Conservation (phyloP, 2,329 filamentous ascomycete genomes). For the Ceratocystis eucalypticola region DNA sequence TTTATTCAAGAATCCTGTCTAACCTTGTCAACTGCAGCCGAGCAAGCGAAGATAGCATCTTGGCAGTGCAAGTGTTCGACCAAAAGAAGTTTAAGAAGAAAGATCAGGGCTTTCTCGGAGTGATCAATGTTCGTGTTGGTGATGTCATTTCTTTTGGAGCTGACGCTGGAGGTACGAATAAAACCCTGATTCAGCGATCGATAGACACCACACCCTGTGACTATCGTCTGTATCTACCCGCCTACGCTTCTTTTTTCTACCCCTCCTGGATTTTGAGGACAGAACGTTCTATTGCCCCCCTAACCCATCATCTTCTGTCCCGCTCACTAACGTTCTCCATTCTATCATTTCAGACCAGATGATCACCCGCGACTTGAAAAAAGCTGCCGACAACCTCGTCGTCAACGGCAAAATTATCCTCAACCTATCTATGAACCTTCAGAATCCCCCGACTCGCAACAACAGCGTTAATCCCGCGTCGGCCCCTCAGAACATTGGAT, state of each 20-base stretch:
- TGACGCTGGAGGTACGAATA: constrained; percentile 66
- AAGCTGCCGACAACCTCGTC: constrained; percentile 93
- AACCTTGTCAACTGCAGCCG: constrained; percentile 40
- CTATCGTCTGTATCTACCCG: too few species aligned
- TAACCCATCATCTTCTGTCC: too few species aligned
- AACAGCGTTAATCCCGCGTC: constrained; percentile 16
- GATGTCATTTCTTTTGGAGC: constrained; percentile 84
- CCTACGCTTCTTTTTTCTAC: too few species aligned
- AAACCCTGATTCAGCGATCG: neutral
- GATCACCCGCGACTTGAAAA: constrained; percentile 93
- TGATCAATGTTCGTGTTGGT: constrained; percentile 92
- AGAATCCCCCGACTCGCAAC: constrained; percentile 47
- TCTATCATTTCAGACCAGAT: constrained; percentile 60
- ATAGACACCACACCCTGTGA: too few species aligned
- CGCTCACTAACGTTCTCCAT: constrained; percentile 11
- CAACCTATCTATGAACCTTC: constrained; percentile 84
- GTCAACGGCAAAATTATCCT: constrained; percentile 97
- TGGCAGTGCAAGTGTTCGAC: constrained; percentile 97
- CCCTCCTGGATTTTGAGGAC: too few species aligned
- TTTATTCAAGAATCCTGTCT: neutral
- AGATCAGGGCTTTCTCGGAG: constrained; percentile 95
- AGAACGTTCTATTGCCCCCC: too few species aligned
- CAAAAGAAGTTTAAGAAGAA: constrained; percentile 99
- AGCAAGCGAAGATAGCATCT: constrained; percentile 87
- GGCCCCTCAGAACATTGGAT: constrained; percentile 17